phyloP scores from a whole-genome alignment of 2,329 filamentous ascomycete genomes.

The Bertia moriformis region DNA sequence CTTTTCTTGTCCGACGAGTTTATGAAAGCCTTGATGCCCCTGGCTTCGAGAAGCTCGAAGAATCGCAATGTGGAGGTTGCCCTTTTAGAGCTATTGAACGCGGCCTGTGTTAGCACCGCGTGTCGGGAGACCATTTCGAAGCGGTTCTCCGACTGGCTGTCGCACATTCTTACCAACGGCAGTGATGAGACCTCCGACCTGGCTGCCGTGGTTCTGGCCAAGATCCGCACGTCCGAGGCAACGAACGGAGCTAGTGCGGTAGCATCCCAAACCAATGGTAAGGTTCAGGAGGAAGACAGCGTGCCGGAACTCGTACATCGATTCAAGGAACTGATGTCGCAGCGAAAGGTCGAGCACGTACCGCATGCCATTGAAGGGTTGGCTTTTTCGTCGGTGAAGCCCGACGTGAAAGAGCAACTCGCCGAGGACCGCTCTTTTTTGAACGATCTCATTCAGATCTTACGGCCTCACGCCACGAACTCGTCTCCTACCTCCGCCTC shows the following conservation, averaged over 20 bases:
- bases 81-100: conserved; percentile 77
- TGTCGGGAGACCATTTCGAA: conserved; percentile 76
- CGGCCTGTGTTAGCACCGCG: conserved; percentile 69
- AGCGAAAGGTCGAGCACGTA: background rate
- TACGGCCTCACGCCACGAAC: conserved; percentile 49
- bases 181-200: conserved; percentile 36
- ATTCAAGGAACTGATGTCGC: background rate
- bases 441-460: conserved; percentile 47
- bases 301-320: background rate
- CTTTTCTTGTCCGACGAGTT: conserved; percentile 86
- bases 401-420: conserved; percentile 70
- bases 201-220: conserved; percentile 33
- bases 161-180: conserved; percentile 65
- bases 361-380: background rate
- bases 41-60: conserved; percentile 70
- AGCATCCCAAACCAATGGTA: background rate
- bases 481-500: conserved; percentile 49
- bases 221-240: conserved; percentile 45
- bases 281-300: background rate
- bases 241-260: too few relatives aligned
- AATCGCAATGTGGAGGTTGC: conserved; percentile 75
- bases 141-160: conserved; percentile 75
- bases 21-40: conserved; percentile 57
- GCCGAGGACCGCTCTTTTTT: conserved; percentile 70
- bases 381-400: conserved; percentile 83